These are phyloP conservation scores for Candida orba DNA, from an alignment of 805 yeast species.

Conservation along the genomic window DNA sequence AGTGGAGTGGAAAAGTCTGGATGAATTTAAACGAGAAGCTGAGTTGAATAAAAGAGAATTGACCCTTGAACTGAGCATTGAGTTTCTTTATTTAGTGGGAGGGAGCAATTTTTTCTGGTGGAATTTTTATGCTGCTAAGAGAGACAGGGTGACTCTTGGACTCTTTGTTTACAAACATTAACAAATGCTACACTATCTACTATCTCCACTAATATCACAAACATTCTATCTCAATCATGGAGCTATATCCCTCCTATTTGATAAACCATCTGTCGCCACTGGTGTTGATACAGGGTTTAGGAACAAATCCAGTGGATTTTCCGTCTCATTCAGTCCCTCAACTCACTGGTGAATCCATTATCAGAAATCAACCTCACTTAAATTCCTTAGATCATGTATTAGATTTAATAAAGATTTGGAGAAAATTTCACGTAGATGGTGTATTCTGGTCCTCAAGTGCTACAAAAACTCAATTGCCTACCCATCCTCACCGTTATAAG, in stretches of 20 bases:
- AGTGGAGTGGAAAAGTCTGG: slow-evolving; percentile 16
- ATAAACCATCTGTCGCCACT: slow-evolving; percentile 32
- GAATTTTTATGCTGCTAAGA: background rate
- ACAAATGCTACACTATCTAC: too few relatives aligned
- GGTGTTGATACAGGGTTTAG: slow-evolving; percentile 37
- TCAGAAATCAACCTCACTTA: slow-evolving; percentile 8
- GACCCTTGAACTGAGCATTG: background rate
- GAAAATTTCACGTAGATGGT: slow-evolving; percentile 24
- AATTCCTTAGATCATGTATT: slow-evolving; percentile 6
- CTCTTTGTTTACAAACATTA: background rate
- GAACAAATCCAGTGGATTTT: slow-evolving; percentile 9
- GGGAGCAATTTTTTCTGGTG: background rate
- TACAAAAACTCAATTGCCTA: slow-evolving; percentile 16
- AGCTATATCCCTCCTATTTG: slow-evolving; percentile 30
- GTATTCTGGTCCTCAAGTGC: slow-evolving; percentile 23
- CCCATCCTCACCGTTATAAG: slow-evolving; percentile 22
- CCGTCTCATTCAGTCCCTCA: slow-evolving; percentile 1
- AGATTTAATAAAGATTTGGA: slow-evolving; percentile 24
- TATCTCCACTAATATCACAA: too few relatives aligned
- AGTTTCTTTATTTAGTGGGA: background rate
- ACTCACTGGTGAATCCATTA: slow-evolving; percentile 4
- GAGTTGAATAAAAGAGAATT: background rate
- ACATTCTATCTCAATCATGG: slow-evolving; percentile 24
- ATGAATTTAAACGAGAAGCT: background rate
- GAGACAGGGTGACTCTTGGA: background rate